These are phyloP conservation scores for Colletotrichum melonis DNA, from an alignment of 2,329 filamentous ascomycete species.

Conservation along the genomic window DNA sequence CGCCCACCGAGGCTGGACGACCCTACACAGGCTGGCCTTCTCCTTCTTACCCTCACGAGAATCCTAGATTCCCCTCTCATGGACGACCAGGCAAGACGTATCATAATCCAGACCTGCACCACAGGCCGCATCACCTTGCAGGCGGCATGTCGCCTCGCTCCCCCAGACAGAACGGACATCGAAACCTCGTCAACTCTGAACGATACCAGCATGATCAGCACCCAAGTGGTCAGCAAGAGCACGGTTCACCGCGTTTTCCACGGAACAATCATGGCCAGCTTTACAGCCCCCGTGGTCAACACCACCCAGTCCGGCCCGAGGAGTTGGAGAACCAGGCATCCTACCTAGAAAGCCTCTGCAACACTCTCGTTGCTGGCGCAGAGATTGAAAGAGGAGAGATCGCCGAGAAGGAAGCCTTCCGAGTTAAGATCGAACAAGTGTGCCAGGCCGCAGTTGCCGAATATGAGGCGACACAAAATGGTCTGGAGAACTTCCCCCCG, in stretches of 20 bases:
- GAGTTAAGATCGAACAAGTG: conserved; percentile 71
- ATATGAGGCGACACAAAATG: conserved; percentile 58
- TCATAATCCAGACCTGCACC: conserved; percentile 1
- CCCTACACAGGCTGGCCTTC: conserved; percentile 43
- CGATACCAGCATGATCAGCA: conserved; percentile 16
- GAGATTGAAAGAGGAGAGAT: conserved; percentile 75
- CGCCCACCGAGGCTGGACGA: conserved; percentile 34
- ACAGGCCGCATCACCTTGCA: conserved; percentile 6
- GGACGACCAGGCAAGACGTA: conserved; percentile 7
- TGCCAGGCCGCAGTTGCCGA: conserved; percentile 69
- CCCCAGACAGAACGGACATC: conserved; percentile 41
- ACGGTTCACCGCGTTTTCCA: conserved; percentile 10
- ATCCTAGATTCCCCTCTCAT: neutral
- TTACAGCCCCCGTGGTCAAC: conserved; percentile 45
- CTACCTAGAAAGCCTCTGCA: conserved; percentile 61
- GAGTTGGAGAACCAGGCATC: conserved; percentile 60
- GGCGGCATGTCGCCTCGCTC: conserved; percentile 11
- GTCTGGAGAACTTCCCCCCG: conserved; percentile 59
- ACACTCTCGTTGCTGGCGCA: conserved; percentile 63
- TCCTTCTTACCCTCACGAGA: conserved; percentile 41
- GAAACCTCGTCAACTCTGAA: conserved; percentile 36
- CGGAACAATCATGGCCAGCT: conserved; percentile 40
- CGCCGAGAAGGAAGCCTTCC: conserved; percentile 77
- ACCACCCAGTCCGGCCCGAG: conserved; percentile 49
- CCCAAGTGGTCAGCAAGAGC: conserved; percentile 4